Base-by-base conservation (phyloP, 495 filamentous ascomycete genomes). In the Lindgomyces ingoldianus region DNA sequence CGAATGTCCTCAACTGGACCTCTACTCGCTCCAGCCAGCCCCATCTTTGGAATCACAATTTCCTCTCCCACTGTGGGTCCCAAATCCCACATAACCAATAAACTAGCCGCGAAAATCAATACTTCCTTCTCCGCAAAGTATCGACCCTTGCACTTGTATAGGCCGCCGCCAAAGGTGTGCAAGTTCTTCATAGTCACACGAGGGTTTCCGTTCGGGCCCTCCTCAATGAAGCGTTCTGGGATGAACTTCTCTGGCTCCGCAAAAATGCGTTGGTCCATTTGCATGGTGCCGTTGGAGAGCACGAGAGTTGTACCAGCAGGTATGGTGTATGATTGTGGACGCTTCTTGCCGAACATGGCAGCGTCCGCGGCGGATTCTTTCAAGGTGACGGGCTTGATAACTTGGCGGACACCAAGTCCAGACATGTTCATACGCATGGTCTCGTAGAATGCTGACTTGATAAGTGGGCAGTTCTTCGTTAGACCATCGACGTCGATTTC, bases 401-500 rank as follows among this genome's bases (percentile, higher is more conserved):
- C 59, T 26, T 62, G 48, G 21, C 59, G 47, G 48, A 62, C 54
- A 6, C 59, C 59, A 18, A 62, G 48, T 14, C 59, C 59, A 14
- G 59, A 62, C 59, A 62, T 62, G 29, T 62, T 54, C 49, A 62
- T 62, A 24, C 59, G 48, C 59, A 62, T 62, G 2, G 59, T 62
- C 59, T 62, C 59, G 33, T 53, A 62, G 47, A 62, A 62, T 1
- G 48, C n/a, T 8, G 59, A 47, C 39, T 62, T 62, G 48, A 62
- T 53, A 30, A 62, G 19, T 12, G 59, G 59, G 19, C 59, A 62
- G 24, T 62, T 44, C 26, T 62, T 52, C n/a, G 27, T 19, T n/a
- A 62, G 45, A 1, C 59, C 59, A 54, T 62, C 59, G 19, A 62
- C 49, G 36, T 62, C 59, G 39, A 62, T 62, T 3, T 62, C 47